Conservation (phyloP, 2,329 filamentous ascomycete genomes). For the Colletotrichum graminicola region DNA sequence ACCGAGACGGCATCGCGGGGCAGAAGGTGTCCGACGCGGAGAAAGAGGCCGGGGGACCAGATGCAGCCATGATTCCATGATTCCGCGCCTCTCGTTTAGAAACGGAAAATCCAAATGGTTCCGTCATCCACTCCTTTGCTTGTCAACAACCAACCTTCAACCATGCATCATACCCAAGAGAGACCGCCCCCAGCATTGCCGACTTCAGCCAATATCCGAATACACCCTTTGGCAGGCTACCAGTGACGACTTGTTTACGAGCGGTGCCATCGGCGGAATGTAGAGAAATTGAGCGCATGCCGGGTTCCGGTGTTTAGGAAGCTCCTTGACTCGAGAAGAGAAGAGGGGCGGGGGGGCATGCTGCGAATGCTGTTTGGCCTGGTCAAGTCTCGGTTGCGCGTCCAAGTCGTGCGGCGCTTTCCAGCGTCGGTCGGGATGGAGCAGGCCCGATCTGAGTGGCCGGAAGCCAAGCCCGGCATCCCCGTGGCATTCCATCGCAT, state of each 20-base stretch:
- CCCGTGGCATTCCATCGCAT: background rate
- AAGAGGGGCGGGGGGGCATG: background rate
- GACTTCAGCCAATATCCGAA: background rate
- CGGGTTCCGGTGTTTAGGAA: background rate
- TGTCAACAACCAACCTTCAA: background rate
- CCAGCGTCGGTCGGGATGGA: background rate
- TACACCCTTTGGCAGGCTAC: background rate
- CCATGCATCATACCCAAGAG: background rate
- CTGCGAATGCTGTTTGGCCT: background rate
- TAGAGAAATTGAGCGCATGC: background rate
- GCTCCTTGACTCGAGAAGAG: background rate
- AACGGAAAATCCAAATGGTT: background rate
- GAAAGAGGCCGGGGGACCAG: background rate
- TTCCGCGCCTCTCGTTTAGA: background rate
- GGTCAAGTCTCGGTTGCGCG: background rate
- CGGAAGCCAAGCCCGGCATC: background rate
- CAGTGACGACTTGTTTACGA: background rate
- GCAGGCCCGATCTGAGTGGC: background rate
- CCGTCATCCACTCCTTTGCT: background rate
- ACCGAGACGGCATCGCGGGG: conserved; percentile 78
- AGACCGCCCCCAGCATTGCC: background rate
- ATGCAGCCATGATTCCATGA: background rate
- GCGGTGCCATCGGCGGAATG: background rate
- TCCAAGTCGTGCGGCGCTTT: background rate
- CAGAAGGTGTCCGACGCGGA: conserved; percentile 49